Percentiles rank a stretch among this genome's conserved stretches.
Conservation (phyloP, 2,329 filamentous ascomycete species). For the Penicillium sp. region DNA sequence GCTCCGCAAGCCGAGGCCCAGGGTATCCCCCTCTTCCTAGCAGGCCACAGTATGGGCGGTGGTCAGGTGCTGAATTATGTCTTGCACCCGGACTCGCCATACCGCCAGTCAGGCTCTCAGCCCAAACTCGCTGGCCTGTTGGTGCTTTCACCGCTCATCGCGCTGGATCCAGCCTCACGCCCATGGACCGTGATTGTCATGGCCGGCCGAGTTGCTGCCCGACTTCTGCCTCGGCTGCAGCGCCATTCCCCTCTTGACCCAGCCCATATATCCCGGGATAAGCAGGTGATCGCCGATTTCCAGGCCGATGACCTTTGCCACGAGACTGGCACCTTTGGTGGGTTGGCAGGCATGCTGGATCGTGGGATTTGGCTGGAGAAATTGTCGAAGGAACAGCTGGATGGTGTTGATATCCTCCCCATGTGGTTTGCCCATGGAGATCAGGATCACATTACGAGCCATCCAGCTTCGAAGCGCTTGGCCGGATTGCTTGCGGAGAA, state of each 20-base stretch:
- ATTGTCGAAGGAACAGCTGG: slow-evolving; percentile 37
- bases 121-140: slow-evolving; percentile 72
- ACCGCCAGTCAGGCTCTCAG: slow-evolving; percentile 55
- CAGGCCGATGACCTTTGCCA: slow-evolving; percentile 73
- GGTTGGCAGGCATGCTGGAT: slow-evolving; percentile 76
- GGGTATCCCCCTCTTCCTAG: slow-evolving; percentile 68
- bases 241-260: slow-evolving; percentile 68
- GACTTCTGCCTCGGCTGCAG: slow-evolving; percentile 69
- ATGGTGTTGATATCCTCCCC: slow-evolving; percentile 53
- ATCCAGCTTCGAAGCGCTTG: slow-evolving; percentile 66
- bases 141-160: slow-evolving; percentile 78
- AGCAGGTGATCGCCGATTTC: slow-evolving; percentile 63
- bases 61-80: slow-evolving; percentile 71
- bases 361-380: slow-evolving; percentile 66
- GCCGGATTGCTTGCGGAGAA: slow-evolving; percentile 66
- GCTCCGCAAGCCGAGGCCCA: slow-evolving; percentile 48
- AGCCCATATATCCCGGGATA: slow-evolving; percentile 69
- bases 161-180: slow-evolving; percentile 66
- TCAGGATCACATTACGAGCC: slow-evolving; percentile 71
- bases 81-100: slow-evolving; percentile 37
- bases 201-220: slow-evolving; percentile 69
- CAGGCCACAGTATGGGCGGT: slow-evolving; percentile 92
- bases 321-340: slow-evolving; percentile 83
- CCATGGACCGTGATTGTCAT: slow-evolving; percentile 68
- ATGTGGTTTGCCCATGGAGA: slow-evolving; percentile 79